Evolutionary conservation across 1,284 basidiomycete species (phyloP), one percentile per base, ranked within the genome.

Genomic region (Phlebopus sp.): DNA sequence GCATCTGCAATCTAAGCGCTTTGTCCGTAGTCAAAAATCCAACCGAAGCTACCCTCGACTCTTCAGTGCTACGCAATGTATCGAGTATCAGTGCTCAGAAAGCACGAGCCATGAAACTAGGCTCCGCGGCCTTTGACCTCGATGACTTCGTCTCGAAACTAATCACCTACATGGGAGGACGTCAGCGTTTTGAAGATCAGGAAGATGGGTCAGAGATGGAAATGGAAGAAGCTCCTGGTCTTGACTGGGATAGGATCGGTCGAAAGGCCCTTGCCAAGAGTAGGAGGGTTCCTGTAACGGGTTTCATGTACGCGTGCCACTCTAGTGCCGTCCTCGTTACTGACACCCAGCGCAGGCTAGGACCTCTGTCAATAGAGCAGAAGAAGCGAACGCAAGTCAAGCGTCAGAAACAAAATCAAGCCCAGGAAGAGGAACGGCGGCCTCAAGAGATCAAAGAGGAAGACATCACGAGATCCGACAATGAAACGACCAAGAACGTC

Each of bases 81-180:
- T 86, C 89, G 5, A 80, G 76, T 49, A 76, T 86, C 59, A 76
- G 82, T 47, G 84, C 86, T 1, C 80, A 84, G 57, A 90, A 92
- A 64, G 90, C 90, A 11, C 84, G 88, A 32, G 81, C 84, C n/a
- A 83, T 93, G 79, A 90, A 89, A 64, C 82, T 89, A 1, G 89
- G 88, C 46, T 79, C 79, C 0, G 85, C 87, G 41, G 81, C 82
- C 14, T 93, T 94, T 60, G 92, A 94, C 60, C 72, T 86, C 29
- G 90, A 92, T 52, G 90, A 93, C 51, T 92, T 91, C 56, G 72
- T 94, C 38, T 68, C 79, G 2, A 84, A 84, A 56, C 73, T 92
- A 18, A 69, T 85, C 40, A 77, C 71, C 9, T 86, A 81, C 56
- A 84, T 91, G 83, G 86, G 86, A 15, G 84, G 85, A 2, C 72